Conservation (phyloP, 2,329 filamentous ascomycete genomes). For the Arthrobotrys megalospora region DNA sequence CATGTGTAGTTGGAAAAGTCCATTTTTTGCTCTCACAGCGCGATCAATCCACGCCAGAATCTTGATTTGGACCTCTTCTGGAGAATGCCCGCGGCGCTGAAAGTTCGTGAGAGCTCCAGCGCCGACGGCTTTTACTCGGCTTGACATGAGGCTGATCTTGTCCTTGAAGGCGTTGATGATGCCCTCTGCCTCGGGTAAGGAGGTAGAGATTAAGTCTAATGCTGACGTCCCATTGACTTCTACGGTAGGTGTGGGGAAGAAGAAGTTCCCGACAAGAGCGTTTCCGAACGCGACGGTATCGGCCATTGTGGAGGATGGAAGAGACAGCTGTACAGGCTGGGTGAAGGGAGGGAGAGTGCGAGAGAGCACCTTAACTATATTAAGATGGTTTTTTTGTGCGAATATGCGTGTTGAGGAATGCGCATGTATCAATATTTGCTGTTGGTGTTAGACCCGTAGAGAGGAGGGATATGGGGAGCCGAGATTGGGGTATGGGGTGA, state of each 20-base stretch:
- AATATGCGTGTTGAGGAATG: too few relatives aligned
- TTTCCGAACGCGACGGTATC: not conserved
- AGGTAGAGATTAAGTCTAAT: not conserved
- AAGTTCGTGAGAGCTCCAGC: constrained; percentile 24
- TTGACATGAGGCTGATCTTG: constrained; percentile 12
- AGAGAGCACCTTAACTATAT: too few relatives aligned
- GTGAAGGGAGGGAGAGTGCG: too few relatives aligned
- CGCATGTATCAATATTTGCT: too few relatives aligned
- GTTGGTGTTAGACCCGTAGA: not conserved
- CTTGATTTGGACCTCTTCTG: not conserved
- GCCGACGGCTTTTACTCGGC: constrained; percentile 34
- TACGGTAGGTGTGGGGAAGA: constrained; percentile 2
- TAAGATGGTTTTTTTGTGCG: too few relatives aligned
- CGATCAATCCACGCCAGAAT: not conserved
- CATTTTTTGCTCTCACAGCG: not conserved
- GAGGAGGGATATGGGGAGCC: not conserved
- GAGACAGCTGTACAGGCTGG: too few relatives aligned
- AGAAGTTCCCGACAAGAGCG: not conserved
- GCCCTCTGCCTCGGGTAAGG: not conserved
- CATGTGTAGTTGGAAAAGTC: constrained; percentile 6
- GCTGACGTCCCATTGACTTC: constrained; percentile 1
- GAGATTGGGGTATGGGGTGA: too few relatives aligned
- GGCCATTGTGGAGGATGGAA: not conserved
- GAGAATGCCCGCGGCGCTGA: not conserved
- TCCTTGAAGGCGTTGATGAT: constrained; percentile 8